These are phyloP conservation scores for Ogataea ganodermae DNA, from an alignment of 805 yeast species.

Conservation along the genomic window DNA sequence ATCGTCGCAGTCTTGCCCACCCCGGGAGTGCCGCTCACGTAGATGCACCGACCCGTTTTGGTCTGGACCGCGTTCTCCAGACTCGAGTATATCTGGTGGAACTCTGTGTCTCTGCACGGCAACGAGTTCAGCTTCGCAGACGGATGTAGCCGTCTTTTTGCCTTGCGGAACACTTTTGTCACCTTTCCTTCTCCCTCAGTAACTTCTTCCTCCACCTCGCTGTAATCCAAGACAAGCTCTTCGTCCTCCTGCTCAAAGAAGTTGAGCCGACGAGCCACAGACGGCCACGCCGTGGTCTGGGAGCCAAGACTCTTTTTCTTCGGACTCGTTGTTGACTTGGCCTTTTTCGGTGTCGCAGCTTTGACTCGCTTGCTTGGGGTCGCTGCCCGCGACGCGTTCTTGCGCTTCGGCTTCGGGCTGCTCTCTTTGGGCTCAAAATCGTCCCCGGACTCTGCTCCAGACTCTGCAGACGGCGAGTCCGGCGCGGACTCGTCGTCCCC, in stretches of 20 bases:
- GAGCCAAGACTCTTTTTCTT: slow-evolving; percentile 6
- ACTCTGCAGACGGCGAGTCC: not conserved
- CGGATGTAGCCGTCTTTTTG: slow-evolving; percentile 42
- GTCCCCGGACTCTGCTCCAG: slow-evolving; percentile 4
- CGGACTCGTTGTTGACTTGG: slow-evolving; percentile 9
- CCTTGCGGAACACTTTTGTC: slow-evolving; percentile 34
- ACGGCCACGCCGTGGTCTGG: slow-evolving; percentile 11
- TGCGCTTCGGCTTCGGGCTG: not conserved
- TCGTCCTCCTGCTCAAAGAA: slow-evolving; percentile 22
- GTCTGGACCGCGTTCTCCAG: slow-evolving; percentile 71
- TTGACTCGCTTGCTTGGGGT: slow-evolving; percentile 5
- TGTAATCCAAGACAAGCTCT: slow-evolving; percentile 22
- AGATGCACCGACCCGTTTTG: slow-evolving; percentile 78
- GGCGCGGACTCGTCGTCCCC: slow-evolving; percentile 5
- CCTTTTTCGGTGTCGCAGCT: slow-evolving; percentile 9
- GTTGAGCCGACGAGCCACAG: slow-evolving; percentile 18
- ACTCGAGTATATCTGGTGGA: slow-evolving; percentile 63
- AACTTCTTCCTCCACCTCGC: slow-evolving; percentile 15
- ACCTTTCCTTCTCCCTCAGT: slow-evolving; percentile 21
- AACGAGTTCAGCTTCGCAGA: slow-evolving; percentile 48
- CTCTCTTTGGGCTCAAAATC: not conserved
- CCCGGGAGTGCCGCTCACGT: slow-evolving; percentile 97
- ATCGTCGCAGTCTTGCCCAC: slow-evolving; percentile 96
- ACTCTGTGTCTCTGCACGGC: slow-evolving; percentile 88
- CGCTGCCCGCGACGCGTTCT: not conserved